Conservation (phyloP, 345 rosid species). For the Eucalyptus pauciflora region DNA sequence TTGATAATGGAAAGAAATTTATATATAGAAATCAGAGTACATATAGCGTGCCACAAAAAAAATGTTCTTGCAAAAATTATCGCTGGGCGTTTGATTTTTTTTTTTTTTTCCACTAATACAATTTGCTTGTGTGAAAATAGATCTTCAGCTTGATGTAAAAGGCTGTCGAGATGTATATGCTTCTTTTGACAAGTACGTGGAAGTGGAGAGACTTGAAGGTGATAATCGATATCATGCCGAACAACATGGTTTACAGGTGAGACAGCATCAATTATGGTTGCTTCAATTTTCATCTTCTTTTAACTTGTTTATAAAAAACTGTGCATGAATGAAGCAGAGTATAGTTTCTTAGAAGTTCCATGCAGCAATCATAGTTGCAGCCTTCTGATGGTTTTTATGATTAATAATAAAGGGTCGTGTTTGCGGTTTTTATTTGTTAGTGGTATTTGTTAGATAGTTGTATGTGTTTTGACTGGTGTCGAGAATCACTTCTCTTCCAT, state of each 20-base stretch:
- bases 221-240: conserved; percentile 73
- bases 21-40: neutral
- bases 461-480: neutral
- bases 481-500: neutral
- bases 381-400: neutral
- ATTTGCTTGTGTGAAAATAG: conserved; percentile 7
- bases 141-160: conserved; percentile 85
- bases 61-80: neutral
- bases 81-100: neutral
- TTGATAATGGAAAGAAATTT: neutral
- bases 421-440: neutral
- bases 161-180: conserved; percentile 76
- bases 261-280: neutral
- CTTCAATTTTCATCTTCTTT: neutral
- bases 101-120: neutral
- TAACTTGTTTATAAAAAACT: neutral
- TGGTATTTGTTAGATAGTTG: neutral
- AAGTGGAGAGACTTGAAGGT: conserved; percentile 74
- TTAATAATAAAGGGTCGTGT: neutral
- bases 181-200: conserved; percentile 75
- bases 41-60: neutral
- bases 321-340: neutral
- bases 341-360: neutral
- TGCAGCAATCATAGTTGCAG: neutral
- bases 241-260: conserved; percentile 64